Evolutionary conservation across 192 early-diverging fungal genomes (phyloP), one percentile per base, ranked within the genome.

Genomic region (Dimargaris cristalligena): DNA sequence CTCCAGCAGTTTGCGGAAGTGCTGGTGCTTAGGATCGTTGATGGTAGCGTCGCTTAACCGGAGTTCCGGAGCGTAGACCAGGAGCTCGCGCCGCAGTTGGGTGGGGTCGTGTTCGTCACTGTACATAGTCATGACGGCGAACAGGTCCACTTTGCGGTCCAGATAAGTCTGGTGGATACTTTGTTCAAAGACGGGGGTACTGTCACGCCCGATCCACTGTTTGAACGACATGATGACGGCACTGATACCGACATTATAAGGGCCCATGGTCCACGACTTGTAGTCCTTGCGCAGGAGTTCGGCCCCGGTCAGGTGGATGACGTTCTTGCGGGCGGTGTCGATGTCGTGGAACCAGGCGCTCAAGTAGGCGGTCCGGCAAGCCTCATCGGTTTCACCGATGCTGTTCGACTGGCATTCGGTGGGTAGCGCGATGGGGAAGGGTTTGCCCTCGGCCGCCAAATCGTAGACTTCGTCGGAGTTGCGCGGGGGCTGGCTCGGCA

Each of bases 221-320:
- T 46, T 32, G 60, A 75, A 52, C 23, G 67, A 63, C 23, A 63
- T 65, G 14, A 65, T 59, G 1, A 75, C 45, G 41, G 70, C 71
- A 58, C 73, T 75, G 29, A 75, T 69, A 0, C 73, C 73, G 20
- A 75, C 65, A 1, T 62, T 25, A 65, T 67, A 71, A 26, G 61
- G 65, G 20, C 34, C 13, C 10, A 75, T 59, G 3, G 59, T 45
- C 73, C 73, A 75, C 28, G 69, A 70, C 61, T 75, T 75, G 50
- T 75, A 75, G 62, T 75, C 73, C 57, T 75, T 75, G 52, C 73
- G 69, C 57, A 75, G 23, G 16, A 75, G 58, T 22, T 71, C 73
- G 8, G 30, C 22, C 0, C 70, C 33, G 13, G 70, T 60, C 0
- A 71, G 46, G 23, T 71, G 70, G 23, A 63, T 62, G 6, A 71